Base-by-base conservation (phyloP, 164 flowering plant species). In the Brasenia schreberi region DNA sequence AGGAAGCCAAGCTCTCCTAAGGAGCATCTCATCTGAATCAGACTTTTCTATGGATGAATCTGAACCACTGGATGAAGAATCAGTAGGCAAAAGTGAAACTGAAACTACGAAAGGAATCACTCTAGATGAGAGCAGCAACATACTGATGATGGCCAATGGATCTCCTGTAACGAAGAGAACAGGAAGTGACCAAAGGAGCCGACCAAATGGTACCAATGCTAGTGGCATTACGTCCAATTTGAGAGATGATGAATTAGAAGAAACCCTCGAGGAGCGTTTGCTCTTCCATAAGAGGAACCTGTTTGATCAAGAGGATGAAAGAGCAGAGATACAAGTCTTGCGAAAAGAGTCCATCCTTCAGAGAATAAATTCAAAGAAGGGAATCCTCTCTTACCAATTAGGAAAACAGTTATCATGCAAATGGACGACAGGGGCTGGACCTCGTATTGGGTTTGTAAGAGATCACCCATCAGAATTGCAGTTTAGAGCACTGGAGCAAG, bases 341-440 rank as follows among this genome's bases (percentile, higher is more conserved):
- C 75, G 87, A 6, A 64, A 79, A 49, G 88, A 84, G 72, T 73
- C 81, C 1, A 81, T 88, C 62, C 79, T 86, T 5, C 72, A 66
- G 3, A 78, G 90, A 76, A 81, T 92, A n/a, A 84, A 81, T 73
- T 88, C 96, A 0, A 84, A 73, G 63, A 88, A 85, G 66, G 80
- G 77, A 72, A 69, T 69, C 73, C 72, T 75, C 5, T 84, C 90
- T 3, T 87, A 66, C 66, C 93, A 90, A 69, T 42, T 86, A 70
- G 90, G 94, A 4, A 86, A 77, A 76, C 89, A 85, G 73, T 68
- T 90, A 65, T 86, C 92, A 16, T 80, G 81, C 77, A 86, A 79
- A 74, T 90, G 97, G 97, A 83, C 87, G 17, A 84, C 89, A 2
- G 97, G 97, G 64, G 89, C 90, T 7, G 97, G 97, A 18, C 87